phyloP scores from a whole-genome alignment of 768 basidiomycete species.

The Mycena maculata region DNA sequence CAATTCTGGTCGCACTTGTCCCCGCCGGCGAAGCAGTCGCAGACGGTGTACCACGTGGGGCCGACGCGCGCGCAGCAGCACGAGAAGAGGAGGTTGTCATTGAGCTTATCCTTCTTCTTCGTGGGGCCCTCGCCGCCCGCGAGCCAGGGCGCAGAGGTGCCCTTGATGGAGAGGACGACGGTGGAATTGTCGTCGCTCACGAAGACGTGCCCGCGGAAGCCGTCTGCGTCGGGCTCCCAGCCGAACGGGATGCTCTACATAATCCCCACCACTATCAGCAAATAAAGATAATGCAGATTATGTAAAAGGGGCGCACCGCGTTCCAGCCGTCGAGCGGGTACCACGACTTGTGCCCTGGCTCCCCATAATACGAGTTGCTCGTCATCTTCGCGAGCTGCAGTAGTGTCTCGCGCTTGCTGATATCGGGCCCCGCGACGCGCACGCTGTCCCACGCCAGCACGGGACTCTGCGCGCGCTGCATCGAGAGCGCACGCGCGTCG shows the following conservation, averaged over 20 bases:
- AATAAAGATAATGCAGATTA: neutral
- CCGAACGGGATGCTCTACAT: conserved; percentile 71
- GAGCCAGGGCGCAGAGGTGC: conserved; percentile 86
- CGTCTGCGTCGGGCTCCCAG: conserved; percentile 91
- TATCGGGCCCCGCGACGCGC: conserved; percentile 77
- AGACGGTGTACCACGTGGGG: conserved; percentile 93
- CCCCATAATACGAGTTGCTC: conserved; percentile 78
- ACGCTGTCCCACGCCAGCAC: conserved; percentile 71
- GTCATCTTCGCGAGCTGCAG: conserved; percentile 90
- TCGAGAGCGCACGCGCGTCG: conserved; percentile 51
- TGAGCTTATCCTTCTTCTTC: conserved; percentile 88
- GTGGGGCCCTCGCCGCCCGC: conserved; percentile 83
- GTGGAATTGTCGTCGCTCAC: conserved; percentile 86
- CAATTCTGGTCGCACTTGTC: conserved; percentile 86
- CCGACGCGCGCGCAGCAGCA: conserved; percentile 98
- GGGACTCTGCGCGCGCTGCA: conserved; percentile 52
- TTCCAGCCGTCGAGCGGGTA: conserved; percentile 65
- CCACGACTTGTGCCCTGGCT: conserved; percentile 69
- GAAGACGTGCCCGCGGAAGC: conserved; percentile 92
- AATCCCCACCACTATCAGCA: conserved; percentile 53
- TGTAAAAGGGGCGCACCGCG: conserved; percentile 57
- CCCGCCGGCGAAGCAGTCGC: conserved; percentile 82
- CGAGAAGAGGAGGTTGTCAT: conserved; percentile 95
- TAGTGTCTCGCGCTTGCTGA: conserved; percentile 76
- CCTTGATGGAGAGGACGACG: conserved; percentile 90